Base-by-base conservation (phyloP, 2,329 filamentous ascomycete genomes). In the Anthostomella pinea region DNA sequence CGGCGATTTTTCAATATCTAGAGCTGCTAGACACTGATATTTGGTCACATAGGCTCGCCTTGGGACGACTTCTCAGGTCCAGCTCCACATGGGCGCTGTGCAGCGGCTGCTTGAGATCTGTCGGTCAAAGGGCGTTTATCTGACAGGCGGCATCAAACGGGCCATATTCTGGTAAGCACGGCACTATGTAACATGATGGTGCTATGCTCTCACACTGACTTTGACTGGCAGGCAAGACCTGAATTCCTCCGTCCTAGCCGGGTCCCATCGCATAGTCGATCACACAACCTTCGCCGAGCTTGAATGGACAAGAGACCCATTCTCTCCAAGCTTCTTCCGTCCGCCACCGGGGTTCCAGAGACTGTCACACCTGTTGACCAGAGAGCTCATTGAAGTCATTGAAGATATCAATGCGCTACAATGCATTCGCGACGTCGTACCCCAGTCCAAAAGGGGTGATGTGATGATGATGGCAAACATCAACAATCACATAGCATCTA, bases 281-380 rank as follows among this genome's bases (percentile, higher is more conserved):
- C 65, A 70, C 36, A 62, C 45, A 2, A 68, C 64, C 0, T 70
- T 70, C 19, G 9, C 54, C 2, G 67, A 70, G 38, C 57, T 70
- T 10, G 48, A 51, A 0, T 70, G 66, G 66, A 52, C 9, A 26
- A 51, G 67, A 51, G 57, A 68, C 35, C 36, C 53, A 2, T 57
- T 63, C 11, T 23, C 53, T 0, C 40, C 55, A 3, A 38, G 41
- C 3, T 51, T 50, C 20, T 67, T 60, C 21, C 26, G 25, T 0
- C 36, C 69, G 1, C 58, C 67, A 3, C 23, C 49, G 0, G 65
- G 67, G 3, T 66, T 69, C 6, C 50, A 55, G 26, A 9, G 8
- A 1, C 33, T 37, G 0, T 46, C 48, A 0, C 30, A 58, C 7
- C 6, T 61, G 3, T 40, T 70, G 0, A 38, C 33, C 0, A 5